Conservation (phyloP, 1,284 basidiomycete genomes). For the Pseudozyma tsukubaensis region DNA sequence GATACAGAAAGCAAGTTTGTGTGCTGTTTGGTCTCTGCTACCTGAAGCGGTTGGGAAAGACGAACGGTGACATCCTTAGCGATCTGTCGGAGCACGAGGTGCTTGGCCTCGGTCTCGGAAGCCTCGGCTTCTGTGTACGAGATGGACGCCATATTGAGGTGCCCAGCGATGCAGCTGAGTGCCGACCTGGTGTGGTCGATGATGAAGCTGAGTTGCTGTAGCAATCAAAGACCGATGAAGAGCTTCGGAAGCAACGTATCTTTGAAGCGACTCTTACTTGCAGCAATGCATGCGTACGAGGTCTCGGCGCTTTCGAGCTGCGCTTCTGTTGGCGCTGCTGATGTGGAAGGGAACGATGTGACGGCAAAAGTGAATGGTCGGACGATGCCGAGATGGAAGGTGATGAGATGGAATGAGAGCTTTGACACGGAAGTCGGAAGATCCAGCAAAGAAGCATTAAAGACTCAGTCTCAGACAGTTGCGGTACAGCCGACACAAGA, state of each 20-base stretch:
- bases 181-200: not conserved
- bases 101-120: constrained; percentile 71
- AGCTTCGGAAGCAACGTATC: not conserved
- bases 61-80: constrained; percentile 62
- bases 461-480: too few species aligned
- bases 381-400: constrained; percentile 1
- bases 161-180: too few species aligned
- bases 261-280: constrained; percentile 1
- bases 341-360: not conserved
- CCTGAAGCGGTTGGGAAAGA: constrained; percentile 56
- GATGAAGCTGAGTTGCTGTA: not conserved
- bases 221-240: not conserved
- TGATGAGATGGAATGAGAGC: not conserved
- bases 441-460: too few species aligned
- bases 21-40: constrained; percentile 39
- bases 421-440: too few species aligned
- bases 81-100: constrained; percentile 57
- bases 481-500: too few species aligned
- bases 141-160: constrained; percentile 10
- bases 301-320: not conserved
- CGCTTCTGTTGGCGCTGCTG: constrained; percentile 1
- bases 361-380: not conserved
- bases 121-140: constrained; percentile 26
- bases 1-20: constrained; percentile 69
- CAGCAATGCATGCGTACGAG: constrained; percentile 13